Conservation (phyloP, 805 yeast genomes). For the Hyphopichia homilentoma region DNA sequence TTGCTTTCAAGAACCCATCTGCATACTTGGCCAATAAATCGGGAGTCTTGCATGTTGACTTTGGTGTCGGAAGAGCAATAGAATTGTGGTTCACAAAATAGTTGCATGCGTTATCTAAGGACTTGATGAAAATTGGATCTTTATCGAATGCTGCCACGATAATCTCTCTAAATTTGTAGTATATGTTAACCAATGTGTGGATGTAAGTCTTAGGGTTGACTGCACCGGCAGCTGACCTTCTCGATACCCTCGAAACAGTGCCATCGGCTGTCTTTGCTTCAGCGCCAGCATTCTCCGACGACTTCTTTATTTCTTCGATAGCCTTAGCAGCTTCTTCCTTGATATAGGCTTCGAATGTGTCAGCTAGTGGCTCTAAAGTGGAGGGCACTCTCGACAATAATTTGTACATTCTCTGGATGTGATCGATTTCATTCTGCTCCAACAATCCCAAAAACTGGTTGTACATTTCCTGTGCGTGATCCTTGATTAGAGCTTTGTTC, state of each 20-base stretch:
- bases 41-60: conserved; percentile 74
- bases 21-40: conserved; percentile 87
- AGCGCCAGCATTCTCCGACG: conserved; percentile 18
- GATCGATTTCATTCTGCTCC: conserved; percentile 66
- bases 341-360: conserved; percentile 68
- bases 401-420: conserved; percentile 73
- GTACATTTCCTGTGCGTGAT: conserved; percentile 73
- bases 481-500: conserved; percentile 71
- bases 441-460: conserved; percentile 72
- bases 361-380: conserved; percentile 76
- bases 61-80: conserved; percentile 66
- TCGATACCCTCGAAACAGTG: conserved; percentile 12
- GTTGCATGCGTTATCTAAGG: conserved; percentile 86
- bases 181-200: conserved; percentile 67
- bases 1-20: conserved; percentile 75
- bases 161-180: conserved; percentile 61
- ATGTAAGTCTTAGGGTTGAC: conserved; percentile 79
- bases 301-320: conserved; percentile 49
- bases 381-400: conserved; percentile 74
- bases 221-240: conserved; percentile 16
- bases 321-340: conserved; percentile 46
- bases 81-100: conserved; percentile 77
- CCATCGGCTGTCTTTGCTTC: conserved; percentile 8
- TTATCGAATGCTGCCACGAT: conserved; percentile 65
- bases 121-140: conserved; percentile 76